Base-by-base conservation (phyloP, 2,329 filamentous ascomycete genomes). In the Pezicula carpinea region DNA sequence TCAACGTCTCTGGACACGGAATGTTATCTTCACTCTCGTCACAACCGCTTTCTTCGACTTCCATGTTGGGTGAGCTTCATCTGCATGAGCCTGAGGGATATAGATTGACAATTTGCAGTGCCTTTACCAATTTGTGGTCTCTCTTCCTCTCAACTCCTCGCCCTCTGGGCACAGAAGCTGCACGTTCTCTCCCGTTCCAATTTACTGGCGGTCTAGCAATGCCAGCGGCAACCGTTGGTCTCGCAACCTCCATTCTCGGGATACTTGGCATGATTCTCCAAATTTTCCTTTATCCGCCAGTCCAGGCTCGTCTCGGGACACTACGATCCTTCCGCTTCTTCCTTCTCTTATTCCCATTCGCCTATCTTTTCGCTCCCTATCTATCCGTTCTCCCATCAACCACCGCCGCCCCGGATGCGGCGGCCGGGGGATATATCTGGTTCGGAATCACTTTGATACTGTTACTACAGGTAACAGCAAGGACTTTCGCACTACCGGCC, bases 221-320 rank as follows among this genome's bases (percentile, higher is more conserved):
- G 66, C 75, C 80, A 0, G 78, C 83, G 0, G 72, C 77, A 0
- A 79, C 77, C 0, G 83, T 89, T 39, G 85, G 85, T 29, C 69
- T 85, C 35, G 83, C 83, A 6, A 85, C 83, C 22, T 82, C 83
- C 4, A 79, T 87, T 53, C 77, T 89, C 3, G 85, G 85, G 6
- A 65, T 85, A 26, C 71, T 89, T 22, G 85, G 85, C 33, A 81
- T 89, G 53, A 67, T 77, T 0, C 69, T 89, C 3, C 85, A 89
- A 61, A 75, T 89, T 18, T 72, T 84, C 44, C 65, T 86, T 7
- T 89, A 89, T 60, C 85, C 85, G 0, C 70, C 71, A 34, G 69
- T 87, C 3, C 83, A 87, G 56, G 72, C 73, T 1, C 74, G 75
- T 3, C 75, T 87, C 8, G 85, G 85, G 14, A 84, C 84, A 0